A percentile compares a stretch with the other conserved stretches of the same genome.
Evolutionary conservation across 495 filamentous ascomycete species (phyloP).

Genomic region (Neurospora hispaniola): DNA sequence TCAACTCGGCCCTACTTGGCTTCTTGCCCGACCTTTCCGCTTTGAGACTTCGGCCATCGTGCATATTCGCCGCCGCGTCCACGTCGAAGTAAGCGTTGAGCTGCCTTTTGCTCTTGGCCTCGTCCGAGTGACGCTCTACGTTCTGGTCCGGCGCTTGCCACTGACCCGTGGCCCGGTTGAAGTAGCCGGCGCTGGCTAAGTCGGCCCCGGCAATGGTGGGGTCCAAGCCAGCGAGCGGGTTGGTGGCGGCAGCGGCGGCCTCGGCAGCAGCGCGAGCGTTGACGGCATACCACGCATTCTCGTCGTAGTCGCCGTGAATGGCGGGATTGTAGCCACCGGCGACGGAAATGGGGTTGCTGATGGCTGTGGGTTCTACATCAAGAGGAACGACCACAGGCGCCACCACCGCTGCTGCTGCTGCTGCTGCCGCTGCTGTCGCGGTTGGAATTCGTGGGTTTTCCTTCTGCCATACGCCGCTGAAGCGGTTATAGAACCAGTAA

Average conservation of each 20-base stretch:
- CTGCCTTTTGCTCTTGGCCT: constrained; percentile 78
- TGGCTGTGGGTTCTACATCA: constrained; percentile 8
- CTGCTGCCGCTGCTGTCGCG: constrained; percentile 9
- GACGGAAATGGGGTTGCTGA: constrained; percentile 20
- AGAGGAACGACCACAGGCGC: constrained; percentile 23
- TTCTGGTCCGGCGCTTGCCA: constrained; percentile 64
- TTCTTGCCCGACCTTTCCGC: constrained; percentile 86
- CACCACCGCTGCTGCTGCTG: constrained; percentile 19
- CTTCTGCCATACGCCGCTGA: constrained; percentile 69
- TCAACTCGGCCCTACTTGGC: constrained; percentile 71
- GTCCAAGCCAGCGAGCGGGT: background rate
- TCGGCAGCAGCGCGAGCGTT: constrained; percentile 14
- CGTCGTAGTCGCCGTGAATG: constrained; percentile 93
- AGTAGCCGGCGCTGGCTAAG: constrained; percentile 61
- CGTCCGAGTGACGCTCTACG: constrained; percentile 60
- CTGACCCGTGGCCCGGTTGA: constrained; percentile 88
- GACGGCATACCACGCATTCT: constrained; percentile 82
- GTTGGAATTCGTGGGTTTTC: constrained; percentile 75
- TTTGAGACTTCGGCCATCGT: constrained; percentile 84
- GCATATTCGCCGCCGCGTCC: constrained; percentile 89
- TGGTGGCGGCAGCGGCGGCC: constrained; percentile 14
- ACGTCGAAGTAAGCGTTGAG: constrained; percentile 96
- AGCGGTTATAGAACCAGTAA: constrained; percentile 87
- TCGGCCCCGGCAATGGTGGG: constrained; percentile 23
- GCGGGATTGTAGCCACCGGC: constrained; percentile 84